Conservation (phyloP, 176 grass and related monocot species). For the Carex cristatella region DNA sequence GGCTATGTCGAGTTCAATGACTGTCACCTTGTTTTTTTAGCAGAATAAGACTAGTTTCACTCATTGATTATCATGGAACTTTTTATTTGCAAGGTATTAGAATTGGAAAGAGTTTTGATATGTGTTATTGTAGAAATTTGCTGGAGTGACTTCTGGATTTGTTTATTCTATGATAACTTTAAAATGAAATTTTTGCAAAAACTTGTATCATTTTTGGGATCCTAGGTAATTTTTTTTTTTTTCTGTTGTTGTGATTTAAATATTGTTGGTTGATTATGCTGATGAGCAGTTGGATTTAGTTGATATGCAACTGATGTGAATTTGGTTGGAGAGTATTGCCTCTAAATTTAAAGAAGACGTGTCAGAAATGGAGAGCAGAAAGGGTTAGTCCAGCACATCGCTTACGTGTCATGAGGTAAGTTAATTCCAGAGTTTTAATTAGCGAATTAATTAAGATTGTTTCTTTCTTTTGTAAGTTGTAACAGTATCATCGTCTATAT, state of each 20-base stretch:
- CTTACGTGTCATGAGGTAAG: too few species aligned
- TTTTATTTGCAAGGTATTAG: background rate
- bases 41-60: background rate
- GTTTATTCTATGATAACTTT: background rate
- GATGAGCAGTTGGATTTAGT: background rate
- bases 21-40: background rate
- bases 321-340: too few species aligned
- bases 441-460: too few species aligned
- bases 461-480: too few species aligned
- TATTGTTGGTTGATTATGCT: background rate
- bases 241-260: background rate
- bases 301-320: too few species aligned
- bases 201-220: background rate
- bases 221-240: background rate
- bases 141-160: background rate
- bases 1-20: background rate
- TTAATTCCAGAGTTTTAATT: too few species aligned
- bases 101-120: background rate
- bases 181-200: background rate
- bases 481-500: too few species aligned
- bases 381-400: too few species aligned
- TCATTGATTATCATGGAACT: background rate
- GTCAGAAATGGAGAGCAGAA: too few species aligned
- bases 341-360: too few species aligned
- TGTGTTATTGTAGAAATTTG: constrained; percentile 2